Evolutionary conservation across 805 yeast species (phyloP), one percentile per base, ranked within the genome.

Genomic region (Hanseniaspora mollemarum): DNA sequence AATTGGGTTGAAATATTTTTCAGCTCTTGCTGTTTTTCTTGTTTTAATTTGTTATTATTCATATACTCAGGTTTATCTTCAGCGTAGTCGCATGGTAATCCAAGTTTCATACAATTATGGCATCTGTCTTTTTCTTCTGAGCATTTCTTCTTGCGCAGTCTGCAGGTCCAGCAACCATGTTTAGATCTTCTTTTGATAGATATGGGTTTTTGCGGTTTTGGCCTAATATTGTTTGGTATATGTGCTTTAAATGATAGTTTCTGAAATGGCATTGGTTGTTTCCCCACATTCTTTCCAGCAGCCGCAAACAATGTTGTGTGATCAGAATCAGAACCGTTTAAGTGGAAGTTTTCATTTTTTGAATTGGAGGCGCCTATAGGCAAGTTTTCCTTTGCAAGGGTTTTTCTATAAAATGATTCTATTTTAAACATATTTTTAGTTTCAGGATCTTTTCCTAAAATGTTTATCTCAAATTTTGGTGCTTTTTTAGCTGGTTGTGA

Each of bases 101-200:
- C 76, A 21, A 83, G 67, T 44, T 80, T 65, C 2, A 57, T 57
- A 62, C 92, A 83, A 56, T 77, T 78, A 7, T 60, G 59, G 60
- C 92, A 83, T 4, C 52, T 58, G 1, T 88, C 87, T 55, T 68
- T 71, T 53, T 76, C 77, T 58, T 78, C 86, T 1, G 84, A 75
- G 59, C 90, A 83, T 56, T 80, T 76, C 61, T 83, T 83, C 56
- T 84, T 79, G 36, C 92, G 71, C 16, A 81, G 63, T 52, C 88
- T 65, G 60, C 90, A 83, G 5, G 85, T 83, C 90, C 90, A 83
- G 59, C 92, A 83, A 0, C 88, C 88, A 28, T 68, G 68, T 54
- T 73, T 73, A 1, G 80, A 75, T 44, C 81, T 63, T 21, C 67
- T 60, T 9, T 62, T 59, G 42, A 26, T 15, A 15, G 24, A 35